Evolutionary conservation across 768 basidiomycete species (phyloP).

Genomic region (Leccinum obscurum): DNA sequence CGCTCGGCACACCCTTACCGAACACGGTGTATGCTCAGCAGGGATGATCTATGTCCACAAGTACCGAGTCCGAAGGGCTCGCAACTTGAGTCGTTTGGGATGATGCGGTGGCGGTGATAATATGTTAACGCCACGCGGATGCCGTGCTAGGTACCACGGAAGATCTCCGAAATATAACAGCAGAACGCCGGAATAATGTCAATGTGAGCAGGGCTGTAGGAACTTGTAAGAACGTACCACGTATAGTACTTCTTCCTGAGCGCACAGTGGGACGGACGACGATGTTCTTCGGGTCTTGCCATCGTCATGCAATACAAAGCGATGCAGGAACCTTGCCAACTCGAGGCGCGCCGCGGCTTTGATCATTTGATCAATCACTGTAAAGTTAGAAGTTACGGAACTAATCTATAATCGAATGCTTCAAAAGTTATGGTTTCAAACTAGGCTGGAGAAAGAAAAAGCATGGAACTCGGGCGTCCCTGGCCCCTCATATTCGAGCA

Average conservation of each 20-base stretch:
- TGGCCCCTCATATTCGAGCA: too few species aligned
- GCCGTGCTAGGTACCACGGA: background rate
- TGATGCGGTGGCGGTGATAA: background rate
- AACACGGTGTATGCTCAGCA: background rate
- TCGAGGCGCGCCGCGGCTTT: background rate
- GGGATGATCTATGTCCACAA: background rate
- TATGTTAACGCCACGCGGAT: background rate
- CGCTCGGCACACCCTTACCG: background rate
- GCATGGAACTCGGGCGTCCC: too few species aligned
- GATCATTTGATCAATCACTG: background rate
- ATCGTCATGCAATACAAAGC: background rate
- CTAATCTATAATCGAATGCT: too few species aligned
- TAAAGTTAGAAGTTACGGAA: background rate
- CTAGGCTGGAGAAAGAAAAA: too few species aligned
- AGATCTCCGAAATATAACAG: background rate
- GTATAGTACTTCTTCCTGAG: background rate
- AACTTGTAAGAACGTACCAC: background rate
- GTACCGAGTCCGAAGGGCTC: background rate
- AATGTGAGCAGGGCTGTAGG: background rate
- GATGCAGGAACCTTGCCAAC: background rate
- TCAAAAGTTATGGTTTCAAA: background rate
- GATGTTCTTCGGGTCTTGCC: too few species aligned
- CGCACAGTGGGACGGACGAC: background rate
- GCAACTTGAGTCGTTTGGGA: background rate
- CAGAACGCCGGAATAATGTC: background rate